A percentile compares a stretch with the other conserved stretches of the same genome.
phyloP scores from a whole-genome alignment of 2,329 filamentous ascomycete genomes.

The Macroventuria anomochaeta region DNA sequence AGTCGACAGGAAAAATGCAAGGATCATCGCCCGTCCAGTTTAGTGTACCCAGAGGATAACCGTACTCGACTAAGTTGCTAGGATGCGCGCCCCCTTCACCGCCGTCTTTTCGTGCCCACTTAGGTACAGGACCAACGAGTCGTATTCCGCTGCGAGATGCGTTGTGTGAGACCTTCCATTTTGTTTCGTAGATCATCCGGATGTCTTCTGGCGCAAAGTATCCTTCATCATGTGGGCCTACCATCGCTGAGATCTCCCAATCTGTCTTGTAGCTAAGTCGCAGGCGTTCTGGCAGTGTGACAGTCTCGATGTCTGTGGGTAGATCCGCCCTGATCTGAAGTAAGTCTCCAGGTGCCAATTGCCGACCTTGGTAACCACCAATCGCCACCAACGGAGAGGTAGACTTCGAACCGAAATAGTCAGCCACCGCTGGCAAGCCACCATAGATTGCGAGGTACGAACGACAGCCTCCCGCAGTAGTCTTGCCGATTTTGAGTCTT shows the following conservation, averaged over 20 bases:
- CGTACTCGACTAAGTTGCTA: slow-evolving; percentile 60
- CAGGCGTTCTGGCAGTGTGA: slow-evolving; percentile 53
- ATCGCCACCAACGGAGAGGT: slow-evolving; percentile 64
- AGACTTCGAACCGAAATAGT: slow-evolving; percentile 65
- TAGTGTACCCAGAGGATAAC: slow-evolving; percentile 64
- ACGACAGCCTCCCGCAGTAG: slow-evolving; percentile 60
- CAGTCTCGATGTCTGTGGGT: slow-evolving; percentile 41
- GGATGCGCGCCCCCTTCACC: slow-evolving; percentile 70
- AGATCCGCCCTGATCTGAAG: slow-evolving; percentile 54
- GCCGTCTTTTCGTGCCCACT: slow-evolving; percentile 65
- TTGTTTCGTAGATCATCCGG: slow-evolving; percentile 62
- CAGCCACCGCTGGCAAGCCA: slow-evolving; percentile 60
- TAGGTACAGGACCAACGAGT: slow-evolving; percentile 63
- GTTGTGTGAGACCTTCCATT: slow-evolving; percentile 69
- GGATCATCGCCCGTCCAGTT: slow-evolving; percentile 69
- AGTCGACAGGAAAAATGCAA: slow-evolving; percentile 66
- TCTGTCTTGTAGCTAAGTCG: slow-evolving; percentile 58
- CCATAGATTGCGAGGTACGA: slow-evolving; percentile 65
- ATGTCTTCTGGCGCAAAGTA: slow-evolving; percentile 60
- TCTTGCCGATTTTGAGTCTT: slow-evolving; percentile 62
- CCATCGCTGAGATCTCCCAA: slow-evolving; percentile 63
- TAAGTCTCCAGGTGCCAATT: slow-evolving; percentile 62
- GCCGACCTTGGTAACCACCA: slow-evolving; percentile 66
- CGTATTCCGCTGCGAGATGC: slow-evolving; percentile 66
- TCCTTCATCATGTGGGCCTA: slow-evolving; percentile 63